These are phyloP conservation scores for Claviceps citrina DNA, from an alignment of 2,329 filamentous ascomycete species.

Conservation along the genomic window DNA sequence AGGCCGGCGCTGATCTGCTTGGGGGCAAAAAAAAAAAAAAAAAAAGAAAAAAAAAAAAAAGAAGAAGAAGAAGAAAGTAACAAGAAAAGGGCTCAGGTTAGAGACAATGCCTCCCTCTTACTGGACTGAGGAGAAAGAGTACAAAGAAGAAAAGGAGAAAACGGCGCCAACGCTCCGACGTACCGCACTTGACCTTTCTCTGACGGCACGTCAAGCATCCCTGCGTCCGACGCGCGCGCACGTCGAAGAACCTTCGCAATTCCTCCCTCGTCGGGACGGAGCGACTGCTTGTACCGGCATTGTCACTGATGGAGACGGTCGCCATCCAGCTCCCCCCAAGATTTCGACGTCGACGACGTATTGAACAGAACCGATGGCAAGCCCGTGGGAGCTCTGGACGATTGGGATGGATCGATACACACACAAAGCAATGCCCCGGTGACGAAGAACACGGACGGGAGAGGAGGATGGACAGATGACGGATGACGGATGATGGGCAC, in stretches of 20 bases:
- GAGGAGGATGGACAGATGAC: too few relatives aligned
- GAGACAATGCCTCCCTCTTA: too few relatives aligned
- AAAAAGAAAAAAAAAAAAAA: background rate
- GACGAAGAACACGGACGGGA: too few relatives aligned
- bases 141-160: background rate
- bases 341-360: too few relatives aligned
- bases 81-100: background rate
- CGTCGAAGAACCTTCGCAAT: conserved; percentile 4
- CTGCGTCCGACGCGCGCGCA: conserved; percentile 1
- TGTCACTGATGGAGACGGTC: background rate
- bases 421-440: too few relatives aligned
- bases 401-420: background rate
- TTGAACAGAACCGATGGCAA: background rate
- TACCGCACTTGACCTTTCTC: conserved; percentile 5
- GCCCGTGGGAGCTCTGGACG: background rate
- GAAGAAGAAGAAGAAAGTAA: background rate
- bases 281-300: background rate
- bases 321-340: background rate
- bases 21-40: background rate
- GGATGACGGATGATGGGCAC: too few relatives aligned
- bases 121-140: background rate
- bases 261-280: conserved; percentile 3
- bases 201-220: conserved; percentile 5
- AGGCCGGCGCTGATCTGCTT: conserved; percentile 4
- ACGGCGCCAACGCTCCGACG: background rate